Conservation (phyloP, 305 asterid genomes). For the Fraxinus velutina region DNA sequence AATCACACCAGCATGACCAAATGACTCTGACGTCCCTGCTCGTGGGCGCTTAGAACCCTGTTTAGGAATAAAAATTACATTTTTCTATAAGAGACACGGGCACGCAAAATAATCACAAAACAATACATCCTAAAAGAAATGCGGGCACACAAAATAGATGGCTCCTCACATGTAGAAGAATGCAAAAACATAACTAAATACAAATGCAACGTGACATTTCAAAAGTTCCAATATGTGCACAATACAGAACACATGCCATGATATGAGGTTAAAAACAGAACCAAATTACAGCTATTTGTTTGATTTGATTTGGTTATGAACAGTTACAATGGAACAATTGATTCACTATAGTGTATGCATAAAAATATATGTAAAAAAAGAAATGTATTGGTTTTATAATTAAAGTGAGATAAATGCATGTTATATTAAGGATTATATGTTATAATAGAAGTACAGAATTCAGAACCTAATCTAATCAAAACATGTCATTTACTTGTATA, state of each 20-base stretch:
- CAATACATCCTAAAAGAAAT: background rate
- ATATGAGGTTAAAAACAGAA: background rate
- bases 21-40: conserved; percentile 76
- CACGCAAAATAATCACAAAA: conserved; percentile 4
- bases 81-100: background rate
- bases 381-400: background rate
- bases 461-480: background rate
- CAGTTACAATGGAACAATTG: background rate
- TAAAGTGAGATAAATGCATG: background rate
- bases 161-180: conserved; percentile 13
- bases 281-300: background rate
- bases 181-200: background rate
- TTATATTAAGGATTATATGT: background rate
- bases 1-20: conserved; percentile 71
- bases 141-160: conserved; percentile 4
- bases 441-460: background rate
- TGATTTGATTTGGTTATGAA: background rate
- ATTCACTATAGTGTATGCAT: background rate
- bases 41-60: conserved; percentile 86
- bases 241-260: background rate
- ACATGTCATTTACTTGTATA: background rate
- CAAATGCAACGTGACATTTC: background rate
- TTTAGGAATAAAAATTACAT: conserved; percentile 9
- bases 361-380: background rate
- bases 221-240: background rate